A percentile compares a stretch with the other conserved stretches of the same genome.
These are phyloP conservation scores for Bruguiera sexangula DNA, from an alignment of 345 rosid species.

Conservation along the genomic window DNA sequence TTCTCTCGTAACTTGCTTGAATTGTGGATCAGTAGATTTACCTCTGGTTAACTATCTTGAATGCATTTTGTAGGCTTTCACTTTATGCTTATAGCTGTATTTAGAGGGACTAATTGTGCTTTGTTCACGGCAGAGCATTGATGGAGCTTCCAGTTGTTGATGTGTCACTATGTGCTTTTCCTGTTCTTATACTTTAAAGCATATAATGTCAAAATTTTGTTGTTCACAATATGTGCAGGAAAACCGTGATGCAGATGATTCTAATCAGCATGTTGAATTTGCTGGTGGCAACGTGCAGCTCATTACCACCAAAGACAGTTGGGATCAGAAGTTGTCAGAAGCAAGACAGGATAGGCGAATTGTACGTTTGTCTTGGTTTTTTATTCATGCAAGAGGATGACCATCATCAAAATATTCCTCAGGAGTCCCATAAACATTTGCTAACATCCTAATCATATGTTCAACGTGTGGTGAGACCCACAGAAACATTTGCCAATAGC, in stretches of 20 bases:
- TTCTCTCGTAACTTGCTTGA: too few species aligned
- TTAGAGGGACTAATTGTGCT: too few species aligned
- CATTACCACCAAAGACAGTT: conserved; percentile 38
- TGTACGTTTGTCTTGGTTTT: conserved; percentile 31
- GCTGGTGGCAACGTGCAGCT: conserved; percentile 42
- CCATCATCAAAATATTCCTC: background rate
- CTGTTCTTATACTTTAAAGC: background rate
- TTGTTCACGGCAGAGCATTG: too few species aligned
- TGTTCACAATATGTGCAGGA: conserved; percentile 6
- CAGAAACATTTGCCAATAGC: too few species aligned
- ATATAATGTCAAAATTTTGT: background rate
- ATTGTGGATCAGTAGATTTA: too few species aligned
- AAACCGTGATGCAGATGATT: conserved; percentile 11
- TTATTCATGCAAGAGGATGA: background rate
- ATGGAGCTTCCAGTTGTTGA: too few species aligned
- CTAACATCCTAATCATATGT: background rate
- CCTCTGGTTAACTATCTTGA: too few species aligned
- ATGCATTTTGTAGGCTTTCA: too few species aligned
- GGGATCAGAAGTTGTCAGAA: conserved; percentile 57
- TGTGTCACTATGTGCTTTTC: too few species aligned
- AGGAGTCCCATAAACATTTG: background rate
- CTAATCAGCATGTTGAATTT: conserved; percentile 23
- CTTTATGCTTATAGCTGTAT: too few species aligned
- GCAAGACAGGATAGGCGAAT: conserved; percentile 45
- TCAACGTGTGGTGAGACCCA: background rate